Conservation (phyloP, 2,329 filamentous ascomycete genomes). For the Colletotrichum sp. region DNA sequence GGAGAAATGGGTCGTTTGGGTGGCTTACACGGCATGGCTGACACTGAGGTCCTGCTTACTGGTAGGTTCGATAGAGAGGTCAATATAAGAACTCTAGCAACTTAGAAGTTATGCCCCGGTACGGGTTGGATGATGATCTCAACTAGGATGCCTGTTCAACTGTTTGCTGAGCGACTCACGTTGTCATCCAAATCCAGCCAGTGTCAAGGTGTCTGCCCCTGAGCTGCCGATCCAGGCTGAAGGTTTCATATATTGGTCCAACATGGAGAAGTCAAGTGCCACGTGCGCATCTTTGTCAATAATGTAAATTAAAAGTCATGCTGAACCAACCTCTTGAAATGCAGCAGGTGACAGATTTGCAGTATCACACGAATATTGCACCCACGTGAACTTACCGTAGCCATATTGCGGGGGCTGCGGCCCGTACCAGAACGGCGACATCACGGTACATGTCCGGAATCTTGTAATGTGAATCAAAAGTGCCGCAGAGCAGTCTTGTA, state of each 20-base stretch:
- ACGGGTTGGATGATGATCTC: neutral
- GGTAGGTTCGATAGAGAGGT: neutral
- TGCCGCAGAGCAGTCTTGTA: neutral
- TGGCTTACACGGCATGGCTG: neutral
- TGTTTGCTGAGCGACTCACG: neutral
- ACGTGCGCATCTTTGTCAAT: neutral
- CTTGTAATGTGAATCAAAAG: neutral
- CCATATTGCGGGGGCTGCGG: neutral
- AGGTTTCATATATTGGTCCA: neutral
- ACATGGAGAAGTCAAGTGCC: neutral
- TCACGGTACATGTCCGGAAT: neutral
- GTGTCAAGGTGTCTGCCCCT: neutral
- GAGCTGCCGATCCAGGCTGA: neutral
- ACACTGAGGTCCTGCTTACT: neutral
- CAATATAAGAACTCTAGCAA: neutral
- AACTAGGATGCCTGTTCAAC: neutral
- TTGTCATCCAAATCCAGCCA: neutral
- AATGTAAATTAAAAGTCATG: neutral
- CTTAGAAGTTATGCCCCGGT: neutral
- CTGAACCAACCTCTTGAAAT: neutral
- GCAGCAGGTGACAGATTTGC: neutral
- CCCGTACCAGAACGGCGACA: neutral
- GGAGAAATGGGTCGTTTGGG: neutral
- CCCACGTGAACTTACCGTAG: neutral
- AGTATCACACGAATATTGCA: neutral